Evolutionary conservation across 345 rosid species (phyloP).

Genomic region (Litchi chinensis): DNA sequence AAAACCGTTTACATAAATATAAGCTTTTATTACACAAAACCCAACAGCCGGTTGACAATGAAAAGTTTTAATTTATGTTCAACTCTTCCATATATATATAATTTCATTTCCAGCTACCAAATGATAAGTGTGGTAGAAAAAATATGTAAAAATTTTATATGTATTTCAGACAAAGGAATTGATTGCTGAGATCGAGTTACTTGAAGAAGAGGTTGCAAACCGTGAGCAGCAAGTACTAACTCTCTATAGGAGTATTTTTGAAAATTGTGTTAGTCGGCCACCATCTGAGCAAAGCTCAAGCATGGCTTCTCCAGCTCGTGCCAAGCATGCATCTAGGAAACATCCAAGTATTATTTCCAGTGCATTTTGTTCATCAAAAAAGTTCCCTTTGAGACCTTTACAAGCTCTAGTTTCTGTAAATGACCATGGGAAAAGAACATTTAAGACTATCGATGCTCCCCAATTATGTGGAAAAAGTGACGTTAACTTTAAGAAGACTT

Average conservation of each 20-base stretch:
- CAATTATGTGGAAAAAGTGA: slow-evolving; percentile 36
- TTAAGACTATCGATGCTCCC: slow-evolving; percentile 39
- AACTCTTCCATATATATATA: background rate
- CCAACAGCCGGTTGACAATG: no score
- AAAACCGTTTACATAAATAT: no score
- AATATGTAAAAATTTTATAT: slow-evolving; percentile 16
- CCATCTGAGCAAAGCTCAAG: slow-evolving; percentile 64
- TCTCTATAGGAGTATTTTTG: slow-evolving; percentile 74
- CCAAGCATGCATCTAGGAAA: slow-evolving; percentile 58
- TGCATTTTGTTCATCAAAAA: slow-evolving; percentile 83
- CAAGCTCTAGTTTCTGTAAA: slow-evolving; percentile 52
- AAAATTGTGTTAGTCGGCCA: slow-evolving; percentile 53
- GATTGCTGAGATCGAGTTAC: slow-evolving; percentile 75
- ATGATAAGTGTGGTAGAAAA: background rate
- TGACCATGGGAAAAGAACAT: slow-evolving; percentile 46
- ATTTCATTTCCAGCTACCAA: background rate
- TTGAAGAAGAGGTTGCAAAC: slow-evolving; percentile 82
- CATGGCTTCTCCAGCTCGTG: slow-evolving; percentile 72
- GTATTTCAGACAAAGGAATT: slow-evolving; percentile 71
- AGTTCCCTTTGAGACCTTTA: slow-evolving; percentile 57
- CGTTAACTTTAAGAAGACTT: slow-evolving; percentile 42
- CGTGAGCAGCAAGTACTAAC: slow-evolving; percentile 84
- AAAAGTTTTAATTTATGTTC: background rate
- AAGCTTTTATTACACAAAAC: no score
- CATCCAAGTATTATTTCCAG: slow-evolving; percentile 84